Evolutionary conservation across 2,329 filamentous ascomycete species (phyloP).

Genomic region (Exserohilum turcica): DNA sequence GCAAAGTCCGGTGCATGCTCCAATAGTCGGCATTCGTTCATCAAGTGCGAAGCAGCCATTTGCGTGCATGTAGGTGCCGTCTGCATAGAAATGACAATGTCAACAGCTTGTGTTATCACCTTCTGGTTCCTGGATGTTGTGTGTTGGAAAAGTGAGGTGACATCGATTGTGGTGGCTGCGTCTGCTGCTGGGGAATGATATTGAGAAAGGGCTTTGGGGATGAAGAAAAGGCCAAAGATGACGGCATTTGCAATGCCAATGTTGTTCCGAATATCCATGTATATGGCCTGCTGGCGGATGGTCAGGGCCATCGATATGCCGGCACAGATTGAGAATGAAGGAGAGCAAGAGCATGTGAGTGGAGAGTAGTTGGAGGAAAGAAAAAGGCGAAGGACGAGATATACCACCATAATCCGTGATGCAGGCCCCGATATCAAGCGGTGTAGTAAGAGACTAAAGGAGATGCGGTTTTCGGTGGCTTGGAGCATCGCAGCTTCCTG

Average conservation of each 20-base stretch:
- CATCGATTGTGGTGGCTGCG: conserved; percentile 19
- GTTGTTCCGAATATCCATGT: background rate
- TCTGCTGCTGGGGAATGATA: conserved; percentile 24
- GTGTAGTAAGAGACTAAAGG: conserved; percentile 16
- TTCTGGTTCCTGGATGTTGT: conserved; percentile 29
- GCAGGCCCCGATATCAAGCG: background rate
- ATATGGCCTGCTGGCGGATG: background rate
- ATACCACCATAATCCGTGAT: background rate
- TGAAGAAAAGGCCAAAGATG: background rate
- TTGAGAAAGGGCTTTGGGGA: conserved; percentile 8
- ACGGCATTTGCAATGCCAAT: background rate
- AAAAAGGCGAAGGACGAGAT: background rate
- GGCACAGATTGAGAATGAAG: background rate
- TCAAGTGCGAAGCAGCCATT: conserved; percentile 57
- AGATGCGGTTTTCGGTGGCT: background rate
- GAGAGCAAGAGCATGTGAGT: background rate
- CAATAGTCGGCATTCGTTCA: conserved; percentile 60
- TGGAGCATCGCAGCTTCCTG: conserved; percentile 8
- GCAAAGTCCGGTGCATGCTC: conserved; percentile 41
- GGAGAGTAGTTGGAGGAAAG: conserved; percentile 1
- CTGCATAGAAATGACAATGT: conserved; percentile 31
- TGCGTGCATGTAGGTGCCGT: conserved; percentile 54
- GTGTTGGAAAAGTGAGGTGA: conserved; percentile 29
- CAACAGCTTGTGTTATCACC: conserved; percentile 31
- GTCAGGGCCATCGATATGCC: background rate